Base-by-base conservation (phyloP, 495 filamentous ascomycete species). In the Penicillium cataractarum region DNA sequence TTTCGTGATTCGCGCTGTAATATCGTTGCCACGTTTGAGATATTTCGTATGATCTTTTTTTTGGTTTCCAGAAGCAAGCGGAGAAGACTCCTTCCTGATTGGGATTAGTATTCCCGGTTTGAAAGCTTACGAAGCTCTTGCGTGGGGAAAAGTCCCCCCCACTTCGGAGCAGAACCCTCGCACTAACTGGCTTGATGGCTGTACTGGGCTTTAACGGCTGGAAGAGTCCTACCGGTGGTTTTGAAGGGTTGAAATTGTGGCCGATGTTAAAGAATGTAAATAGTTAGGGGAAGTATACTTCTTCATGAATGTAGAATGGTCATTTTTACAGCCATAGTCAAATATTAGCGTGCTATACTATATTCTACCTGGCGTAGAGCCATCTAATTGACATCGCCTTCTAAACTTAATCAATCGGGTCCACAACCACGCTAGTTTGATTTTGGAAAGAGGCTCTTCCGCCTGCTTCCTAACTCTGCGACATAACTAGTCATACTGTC, bases 81-180 rank as follows among this genome's bases (percentile, higher is more conserved):
- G 42, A 46, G 42, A 10, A 46, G 42, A 46, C 42, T 46, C 42
- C 42, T 46, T 46, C 42, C 42, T 46, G 42, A 46, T 22, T 46
- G 42, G 42, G 42, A 24, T 46, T 46, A 46, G 42, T 22, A 9
- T 46, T 46, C 42, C 42, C 42, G 42, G 21, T 46, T 46, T 22
- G 42, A 22, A 46, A 46, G 42, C 42, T 24, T 46, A 24, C 42
- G 42, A 46, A 46, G 42, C 42, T 46, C 42, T n/a, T 46, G 42
- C 42, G 42, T 46, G 42, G 42, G 42, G 42, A 46, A 46, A 22
- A 46, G 7, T 8, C 24, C 10, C 42, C 42, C 42, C 42, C 42
- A 46, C 42, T 46, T 46, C 42, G 42, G 42, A 22, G 19, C 19
- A 46, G 10, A 46, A n/a, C 9, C 42, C 42, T 46, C 9, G 42